These are phyloP conservation scores for Lasiodiplodia gonubiensis DNA, from an alignment of 2,329 filamentous ascomycete species.

Conservation along the genomic window DNA sequence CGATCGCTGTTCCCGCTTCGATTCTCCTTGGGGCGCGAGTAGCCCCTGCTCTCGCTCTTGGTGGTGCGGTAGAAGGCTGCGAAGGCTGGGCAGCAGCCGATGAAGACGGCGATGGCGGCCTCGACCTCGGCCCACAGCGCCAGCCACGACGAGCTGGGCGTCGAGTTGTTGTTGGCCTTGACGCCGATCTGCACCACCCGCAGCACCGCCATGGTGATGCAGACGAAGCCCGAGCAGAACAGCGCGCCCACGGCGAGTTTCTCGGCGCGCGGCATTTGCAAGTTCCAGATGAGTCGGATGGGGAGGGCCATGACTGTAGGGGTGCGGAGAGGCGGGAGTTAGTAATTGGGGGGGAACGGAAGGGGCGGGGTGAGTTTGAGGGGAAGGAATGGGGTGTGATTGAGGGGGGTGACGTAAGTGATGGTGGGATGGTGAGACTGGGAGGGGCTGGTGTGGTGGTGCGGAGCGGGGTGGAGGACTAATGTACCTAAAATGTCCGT, in stretches of 20 bases:
- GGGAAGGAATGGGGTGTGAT: conserved; percentile 27
- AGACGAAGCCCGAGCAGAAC: conserved; percentile 38
- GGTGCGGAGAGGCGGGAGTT: neutral
- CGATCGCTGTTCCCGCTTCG: neutral
- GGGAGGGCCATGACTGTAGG: conserved; percentile 47
- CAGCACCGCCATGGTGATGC: conserved; percentile 38
- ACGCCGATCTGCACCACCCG: conserved; percentile 43
- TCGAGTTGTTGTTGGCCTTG: conserved; percentile 36
- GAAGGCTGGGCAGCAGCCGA: conserved; percentile 37
- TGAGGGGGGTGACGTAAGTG: too few relatives aligned
- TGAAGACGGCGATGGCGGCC: conserved; percentile 40
- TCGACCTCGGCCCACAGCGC: conserved; percentile 47
- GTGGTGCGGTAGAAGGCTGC: conserved; percentile 32
- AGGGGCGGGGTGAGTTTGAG: conserved; percentile 36
- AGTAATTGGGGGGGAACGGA: neutral
- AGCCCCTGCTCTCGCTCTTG: conserved; percentile 4
- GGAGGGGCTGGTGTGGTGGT: too few relatives aligned
- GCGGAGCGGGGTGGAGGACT: neutral
- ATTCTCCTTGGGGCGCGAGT: conserved; percentile 29
- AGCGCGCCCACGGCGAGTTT: conserved; percentile 43
- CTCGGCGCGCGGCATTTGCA: conserved; percentile 42
- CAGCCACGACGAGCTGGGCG: conserved; percentile 44
- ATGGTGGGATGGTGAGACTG: too few relatives aligned
- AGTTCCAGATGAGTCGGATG: conserved; percentile 44
- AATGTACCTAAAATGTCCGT: conserved; percentile 45